Percentiles rank a stretch among this genome's conserved stretches.
phyloP scores from a whole-genome alignment of 2,329 filamentous ascomycete species.

The Pestalotiopsis sp. region DNA sequence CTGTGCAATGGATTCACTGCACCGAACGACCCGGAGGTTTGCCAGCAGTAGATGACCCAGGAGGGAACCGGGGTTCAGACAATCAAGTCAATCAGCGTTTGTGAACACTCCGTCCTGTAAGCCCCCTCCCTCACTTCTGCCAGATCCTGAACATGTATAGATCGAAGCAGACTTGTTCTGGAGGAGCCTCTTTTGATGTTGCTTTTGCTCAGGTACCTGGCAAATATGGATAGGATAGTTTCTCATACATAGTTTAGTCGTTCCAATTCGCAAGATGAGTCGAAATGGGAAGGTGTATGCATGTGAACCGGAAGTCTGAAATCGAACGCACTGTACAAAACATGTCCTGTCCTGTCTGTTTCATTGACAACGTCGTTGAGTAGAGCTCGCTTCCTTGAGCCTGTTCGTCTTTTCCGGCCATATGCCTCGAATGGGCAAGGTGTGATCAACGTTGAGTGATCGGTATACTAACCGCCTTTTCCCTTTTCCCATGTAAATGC shows the following conservation, averaged over 20 bases:
- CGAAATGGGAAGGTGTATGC: background rate
- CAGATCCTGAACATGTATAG: too few relatives aligned
- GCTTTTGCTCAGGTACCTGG: background rate
- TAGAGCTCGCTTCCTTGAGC: background rate
- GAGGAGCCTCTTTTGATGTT: too few relatives aligned
- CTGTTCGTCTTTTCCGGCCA: background rate
- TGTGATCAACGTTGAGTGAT: background rate
- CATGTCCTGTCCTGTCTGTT: background rate
- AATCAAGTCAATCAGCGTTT: too few relatives aligned
- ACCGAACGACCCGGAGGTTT: too few relatives aligned
- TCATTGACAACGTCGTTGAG: background rate
- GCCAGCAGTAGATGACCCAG: too few relatives aligned
- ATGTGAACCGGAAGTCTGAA: background rate
- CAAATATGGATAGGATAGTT: background rate
- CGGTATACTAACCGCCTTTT: background rate
- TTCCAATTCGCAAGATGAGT: background rate
- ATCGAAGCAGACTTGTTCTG: too few relatives aligned
- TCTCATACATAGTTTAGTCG: background rate
- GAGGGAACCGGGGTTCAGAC: too few relatives aligned
- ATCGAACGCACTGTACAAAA: too few relatives aligned
- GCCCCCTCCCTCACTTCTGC: too few relatives aligned
- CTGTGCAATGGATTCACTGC: too few relatives aligned
- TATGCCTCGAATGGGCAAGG: background rate
- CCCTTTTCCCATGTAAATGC: background rate
- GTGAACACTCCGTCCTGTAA: too few relatives aligned